Evolutionary conservation across 345 rosid genomes (phyloP).

Genomic region (Eucalyptus regnans): DNA sequence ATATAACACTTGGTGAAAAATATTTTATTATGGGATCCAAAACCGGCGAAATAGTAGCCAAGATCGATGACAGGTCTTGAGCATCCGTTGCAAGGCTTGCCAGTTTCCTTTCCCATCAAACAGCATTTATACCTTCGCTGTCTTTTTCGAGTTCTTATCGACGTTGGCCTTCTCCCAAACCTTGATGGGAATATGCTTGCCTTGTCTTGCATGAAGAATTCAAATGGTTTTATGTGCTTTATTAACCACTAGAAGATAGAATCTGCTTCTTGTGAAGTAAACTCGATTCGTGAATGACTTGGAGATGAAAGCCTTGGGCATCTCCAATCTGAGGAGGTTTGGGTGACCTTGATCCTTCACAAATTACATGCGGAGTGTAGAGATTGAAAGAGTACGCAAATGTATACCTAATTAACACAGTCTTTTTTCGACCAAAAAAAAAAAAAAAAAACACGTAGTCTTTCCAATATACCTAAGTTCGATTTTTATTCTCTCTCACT

Average conservation of each 20-base stretch:
- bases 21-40: too few species aligned
- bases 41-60: neutral
- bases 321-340: neutral
- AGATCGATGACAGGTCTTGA: neutral
- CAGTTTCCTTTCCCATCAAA: neutral
- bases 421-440: too few species aligned
- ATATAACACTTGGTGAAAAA: too few species aligned
- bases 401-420: neutral
- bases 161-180: neutral
- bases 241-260: neutral
- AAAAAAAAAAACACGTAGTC: too few species aligned
- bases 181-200: neutral
- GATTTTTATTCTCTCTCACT: neutral
- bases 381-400: neutral
- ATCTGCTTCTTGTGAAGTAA: neutral
- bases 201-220: neutral
- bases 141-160: neutral
- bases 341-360: neutral
- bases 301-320: neutral
- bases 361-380: neutral
- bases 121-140: neutral
- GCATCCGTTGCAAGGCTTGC: constrained; percentile 1
- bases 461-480: too few species aligned
- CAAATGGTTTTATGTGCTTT: neutral
- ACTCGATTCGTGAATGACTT: neutral